phyloP scores from a whole-genome alignment of 768 basidiomycete species.

The Pleurotus citrinopileatus region DNA sequence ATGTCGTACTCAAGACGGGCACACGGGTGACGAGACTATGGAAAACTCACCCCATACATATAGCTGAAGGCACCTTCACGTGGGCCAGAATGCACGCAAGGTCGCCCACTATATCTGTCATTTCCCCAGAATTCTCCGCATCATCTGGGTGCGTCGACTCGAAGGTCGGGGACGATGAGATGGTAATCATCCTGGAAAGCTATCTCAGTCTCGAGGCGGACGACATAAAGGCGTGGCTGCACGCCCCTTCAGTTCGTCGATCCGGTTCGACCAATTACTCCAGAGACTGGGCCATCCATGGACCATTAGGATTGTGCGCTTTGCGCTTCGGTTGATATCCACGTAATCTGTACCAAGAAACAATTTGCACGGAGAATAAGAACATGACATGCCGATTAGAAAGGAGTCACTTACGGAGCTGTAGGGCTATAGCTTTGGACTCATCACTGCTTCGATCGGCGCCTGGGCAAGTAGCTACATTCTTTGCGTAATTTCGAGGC shows the following conservation, averaged over 20 bases:
- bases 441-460: slow-evolving; percentile 29
- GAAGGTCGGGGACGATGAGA: slow-evolving; percentile 58
- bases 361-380: background rate
- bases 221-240: background rate
- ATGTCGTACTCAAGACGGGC: background rate
- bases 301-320: slow-evolving; percentile 58
- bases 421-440: slow-evolving; percentile 32
- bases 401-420: slow-evolving; percentile 40
- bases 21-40: background rate
- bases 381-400: background rate
- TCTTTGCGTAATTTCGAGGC: slow-evolving; percentile 32
- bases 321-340: slow-evolving; percentile 53
- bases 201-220: background rate
- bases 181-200: slow-evolving; percentile 51
- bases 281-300: slow-evolving; percentile 85
- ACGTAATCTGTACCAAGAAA: slow-evolving; percentile 58
- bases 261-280: slow-evolving; percentile 74
- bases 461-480: slow-evolving; percentile 37
- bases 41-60: slow-evolving; percentile 59
- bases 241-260: slow-evolving; percentile 59
- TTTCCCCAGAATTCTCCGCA: slow-evolving; percentile 51
- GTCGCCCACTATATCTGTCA: slow-evolving; percentile 62
- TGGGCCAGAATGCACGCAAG: slow-evolving; percentile 59
- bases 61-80: slow-evolving; percentile 42
- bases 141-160: slow-evolving; percentile 66